Conservation (phyloP, 371 early-diverging fungal genomes). For the Actinomortierella wolfii region DNA sequence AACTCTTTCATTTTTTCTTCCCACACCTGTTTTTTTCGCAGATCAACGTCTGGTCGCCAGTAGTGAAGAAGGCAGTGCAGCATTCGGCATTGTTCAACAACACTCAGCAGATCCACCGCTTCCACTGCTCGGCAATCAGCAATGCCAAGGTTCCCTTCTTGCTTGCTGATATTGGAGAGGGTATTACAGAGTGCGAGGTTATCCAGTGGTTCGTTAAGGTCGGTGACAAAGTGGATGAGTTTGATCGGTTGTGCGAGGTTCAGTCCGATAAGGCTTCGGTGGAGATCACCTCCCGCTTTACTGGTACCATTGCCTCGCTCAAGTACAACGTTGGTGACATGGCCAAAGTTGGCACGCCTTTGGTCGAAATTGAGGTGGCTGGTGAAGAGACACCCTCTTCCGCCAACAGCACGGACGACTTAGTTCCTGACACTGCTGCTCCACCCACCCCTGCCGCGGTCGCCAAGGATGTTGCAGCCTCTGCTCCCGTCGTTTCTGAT, state of each 20-base stretch:
- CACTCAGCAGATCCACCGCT: slow-evolving; percentile 33
- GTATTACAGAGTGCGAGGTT: slow-evolving; percentile 96
- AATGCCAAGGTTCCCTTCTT: slow-evolving; percentile 77
- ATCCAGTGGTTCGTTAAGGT: slow-evolving; percentile 97
- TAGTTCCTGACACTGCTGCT: slow-evolving; percentile 14
- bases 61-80: slow-evolving; percentile 19
- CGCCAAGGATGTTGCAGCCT: slow-evolving; percentile 20
- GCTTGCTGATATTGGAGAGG: slow-evolving; percentile 98
- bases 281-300: slow-evolving; percentile 94
- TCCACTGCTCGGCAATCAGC: slow-evolving; percentile 46
- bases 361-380: slow-evolving; percentile 90
- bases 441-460: slow-evolving; percentile 21
- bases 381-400: slow-evolving; percentile 45
- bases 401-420: slow-evolving; percentile 9
- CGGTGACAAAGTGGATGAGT: slow-evolving; percentile 89
- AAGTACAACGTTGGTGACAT: slow-evolving; percentile 88
- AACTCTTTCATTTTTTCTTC: slow-evolving; percentile 2
- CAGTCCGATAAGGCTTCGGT: slow-evolving; percentile 98
- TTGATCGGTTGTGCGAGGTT: slow-evolving; percentile 95
- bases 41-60: too few relatives aligned
- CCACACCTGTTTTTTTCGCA: slow-evolving; percentile 22
- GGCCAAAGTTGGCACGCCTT: slow-evolving; percentile 91
- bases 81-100: slow-evolving; percentile 15
- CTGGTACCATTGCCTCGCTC: slow-evolving; percentile 83
- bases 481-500: slow-evolving; percentile 5